phyloP scores from a whole-genome alignment of 352 stramenopile genomes.

The Phytophthora syringae region DNA sequence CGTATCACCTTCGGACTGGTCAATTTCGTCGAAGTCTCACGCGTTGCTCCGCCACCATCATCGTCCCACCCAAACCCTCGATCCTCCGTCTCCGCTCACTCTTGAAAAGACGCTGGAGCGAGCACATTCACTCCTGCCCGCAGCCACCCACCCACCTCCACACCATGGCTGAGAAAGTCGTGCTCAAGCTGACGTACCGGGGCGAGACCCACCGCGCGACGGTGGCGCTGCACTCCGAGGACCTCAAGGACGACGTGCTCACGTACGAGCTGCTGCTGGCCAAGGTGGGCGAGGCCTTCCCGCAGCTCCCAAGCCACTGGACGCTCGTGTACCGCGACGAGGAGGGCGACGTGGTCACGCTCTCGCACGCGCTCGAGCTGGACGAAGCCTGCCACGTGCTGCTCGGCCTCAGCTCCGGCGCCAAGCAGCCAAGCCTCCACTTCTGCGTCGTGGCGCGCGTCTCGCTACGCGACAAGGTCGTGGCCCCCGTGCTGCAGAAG shows the following conservation, averaged over 20 bases:
- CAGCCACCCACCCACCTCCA: neutral
- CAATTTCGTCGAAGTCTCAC: slow-evolving; percentile 10
- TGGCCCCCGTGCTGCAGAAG: slow-evolving; percentile 55
- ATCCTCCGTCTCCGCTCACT: slow-evolving; percentile 25
- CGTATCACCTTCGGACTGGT: neutral
- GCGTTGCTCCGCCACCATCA: slow-evolving; percentile 21
- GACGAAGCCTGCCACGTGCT: slow-evolving; percentile 63
- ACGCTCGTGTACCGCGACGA: slow-evolving; percentile 75
- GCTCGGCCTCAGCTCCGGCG: slow-evolving; percentile 25
- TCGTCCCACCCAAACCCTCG: slow-evolving; percentile 24
- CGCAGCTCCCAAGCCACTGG: slow-evolving; percentile 36
- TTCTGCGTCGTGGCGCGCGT: slow-evolving; percentile 65
- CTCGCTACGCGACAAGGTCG: slow-evolving; percentile 53
- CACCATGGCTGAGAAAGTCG: slow-evolving; percentile 35
- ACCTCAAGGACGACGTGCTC: slow-evolving; percentile 31
- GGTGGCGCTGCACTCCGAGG: slow-evolving; percentile 29
- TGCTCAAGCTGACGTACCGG: slow-evolving; percentile 64
- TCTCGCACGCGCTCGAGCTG: slow-evolving; percentile 60
- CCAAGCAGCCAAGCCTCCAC: slow-evolving; percentile 42
- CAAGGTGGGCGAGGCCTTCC: slow-evolving; percentile 51
- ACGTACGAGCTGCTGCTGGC: slow-evolving; percentile 51
- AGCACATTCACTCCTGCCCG: slow-evolving; percentile 17
- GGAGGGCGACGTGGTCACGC: slow-evolving; percentile 71
- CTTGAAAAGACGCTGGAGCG: slow-evolving; percentile 25
- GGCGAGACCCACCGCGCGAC: slow-evolving; percentile 56